A percentile compares a stretch with the other conserved stretches of the same genome.
Evolutionary conservation across 768 basidiomycete genomes (phyloP).

Genomic region (Hericium rajendrae): DNA sequence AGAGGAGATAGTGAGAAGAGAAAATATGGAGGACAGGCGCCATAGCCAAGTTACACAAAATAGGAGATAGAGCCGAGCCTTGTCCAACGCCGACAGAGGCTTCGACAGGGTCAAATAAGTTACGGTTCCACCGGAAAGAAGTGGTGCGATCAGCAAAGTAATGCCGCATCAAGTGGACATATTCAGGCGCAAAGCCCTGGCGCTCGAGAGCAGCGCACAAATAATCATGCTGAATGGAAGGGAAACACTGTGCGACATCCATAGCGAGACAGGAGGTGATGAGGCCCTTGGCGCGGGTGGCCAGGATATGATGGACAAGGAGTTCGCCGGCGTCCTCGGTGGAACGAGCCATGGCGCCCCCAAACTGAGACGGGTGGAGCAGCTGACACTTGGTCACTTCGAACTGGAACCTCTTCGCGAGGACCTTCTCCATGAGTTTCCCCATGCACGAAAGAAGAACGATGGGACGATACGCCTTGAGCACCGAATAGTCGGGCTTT

Average conservation of each 20-base stretch:
- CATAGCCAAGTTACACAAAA: background rate
- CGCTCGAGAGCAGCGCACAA: constrained; percentile 1
- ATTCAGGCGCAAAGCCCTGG: constrained; percentile 6
- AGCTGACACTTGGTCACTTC: constrained; percentile 9
- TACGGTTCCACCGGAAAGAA: constrained; percentile 3
- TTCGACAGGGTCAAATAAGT: background rate
- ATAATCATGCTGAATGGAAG: constrained; percentile 11
- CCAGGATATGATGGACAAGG: constrained; percentile 9
- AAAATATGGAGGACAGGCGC: background rate
- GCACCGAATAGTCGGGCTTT: constrained; percentile 13
- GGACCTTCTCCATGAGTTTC: constrained; percentile 16
- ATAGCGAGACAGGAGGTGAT: constrained; percentile 7
- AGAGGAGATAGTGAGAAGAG: background rate
- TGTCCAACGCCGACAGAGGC: constrained; percentile 7
- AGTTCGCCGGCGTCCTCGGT: constrained; percentile 13
- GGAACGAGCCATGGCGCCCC: constrained; percentile 12
- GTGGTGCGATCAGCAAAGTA: constrained; percentile 8
- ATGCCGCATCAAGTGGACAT: constrained; percentile 3
- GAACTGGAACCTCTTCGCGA: constrained; percentile 12
- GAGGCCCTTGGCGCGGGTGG: constrained; percentile 1
- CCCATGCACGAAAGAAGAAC: constrained; percentile 16
- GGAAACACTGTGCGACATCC: constrained; percentile 16
- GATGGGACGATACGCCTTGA: constrained; percentile 20
- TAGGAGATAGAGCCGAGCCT: background rate
- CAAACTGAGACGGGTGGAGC: constrained; percentile 15